Percentiles rank a stretch among this genome's conserved stretches.
phyloP scores from a whole-genome alignment of 1,139 yeast species.

The Pichia sp. region DNA sequence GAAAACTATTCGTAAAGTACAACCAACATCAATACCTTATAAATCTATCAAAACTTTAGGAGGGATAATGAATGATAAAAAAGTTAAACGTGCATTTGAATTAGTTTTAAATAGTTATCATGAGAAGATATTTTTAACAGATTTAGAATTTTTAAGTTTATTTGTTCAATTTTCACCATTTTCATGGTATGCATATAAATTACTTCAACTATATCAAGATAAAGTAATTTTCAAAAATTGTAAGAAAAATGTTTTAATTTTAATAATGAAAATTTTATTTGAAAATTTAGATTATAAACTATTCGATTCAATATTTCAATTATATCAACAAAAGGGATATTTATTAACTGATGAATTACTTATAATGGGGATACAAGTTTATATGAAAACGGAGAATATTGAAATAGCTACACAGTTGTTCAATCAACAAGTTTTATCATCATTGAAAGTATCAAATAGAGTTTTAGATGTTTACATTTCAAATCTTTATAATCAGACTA shows the following conservation, averaged over 20 bases:
- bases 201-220: constrained; percentile 9
- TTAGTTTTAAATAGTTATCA: constrained; percentile 3
- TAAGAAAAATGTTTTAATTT: constrained; percentile 9
- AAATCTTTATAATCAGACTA: constrained; percentile 16
- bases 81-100: constrained; percentile 8
- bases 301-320: constrained; percentile 19
- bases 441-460: constrained; percentile 11
- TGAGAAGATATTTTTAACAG: constrained; percentile 4
- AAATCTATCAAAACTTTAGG: constrained; percentile 4
- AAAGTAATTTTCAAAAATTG: constrained; percentile 2
- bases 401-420: constrained; percentile 24
- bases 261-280: constrained; percentile 17
- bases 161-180: constrained; percentile 12
- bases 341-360: constrained; percentile 15
- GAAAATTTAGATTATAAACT: constrained; percentile 18
- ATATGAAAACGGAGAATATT: constrained; percentile 22
- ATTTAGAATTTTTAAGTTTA: constrained; percentile 13
- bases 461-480: constrained; percentile 18
- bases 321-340: constrained; percentile 13
- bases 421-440: constrained; percentile 23
- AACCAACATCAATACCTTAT: constrained; percentile 4
- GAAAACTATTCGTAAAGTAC: not conserved
- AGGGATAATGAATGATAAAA: constrained; percentile 7
- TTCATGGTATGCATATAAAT: constrained; percentile 13
- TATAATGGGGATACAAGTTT: constrained; percentile 20